Evolutionary conservation across 345 rosid genomes (phyloP).

Genomic region (Gossypium sturtianum): DNA sequence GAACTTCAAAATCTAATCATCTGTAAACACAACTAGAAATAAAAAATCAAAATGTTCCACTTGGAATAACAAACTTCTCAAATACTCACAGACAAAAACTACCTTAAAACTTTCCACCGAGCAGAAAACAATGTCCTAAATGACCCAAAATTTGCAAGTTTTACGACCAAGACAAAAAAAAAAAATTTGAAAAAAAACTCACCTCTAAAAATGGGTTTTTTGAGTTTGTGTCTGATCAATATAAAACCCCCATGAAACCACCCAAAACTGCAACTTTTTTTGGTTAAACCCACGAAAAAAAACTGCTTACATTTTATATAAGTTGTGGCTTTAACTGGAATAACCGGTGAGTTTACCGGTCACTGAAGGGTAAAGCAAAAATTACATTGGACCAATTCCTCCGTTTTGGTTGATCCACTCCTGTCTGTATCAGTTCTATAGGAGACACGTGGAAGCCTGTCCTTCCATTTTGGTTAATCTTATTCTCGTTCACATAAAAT

Average conservation of each 20-base stretch:
- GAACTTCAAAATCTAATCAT: neutral
- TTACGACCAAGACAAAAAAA: neutral
- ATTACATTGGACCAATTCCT: constrained; percentile 25
- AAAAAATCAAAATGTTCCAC: neutral
- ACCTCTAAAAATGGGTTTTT: constrained; percentile 3
- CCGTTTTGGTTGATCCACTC: constrained; percentile 23
- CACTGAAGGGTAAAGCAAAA: constrained; percentile 10
- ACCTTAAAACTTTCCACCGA: neutral
- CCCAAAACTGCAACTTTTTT: neutral
- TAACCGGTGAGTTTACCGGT: constrained; percentile 23
- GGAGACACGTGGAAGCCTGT: constrained; percentile 26
- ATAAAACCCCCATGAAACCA: constrained; percentile 23
- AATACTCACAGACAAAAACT: neutral
- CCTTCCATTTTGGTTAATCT: constrained; percentile 23
- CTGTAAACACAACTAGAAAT: neutral
- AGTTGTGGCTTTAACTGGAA: neutral
- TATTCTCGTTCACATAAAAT: constrained; percentile 19
- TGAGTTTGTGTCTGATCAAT: constrained; percentile 17
- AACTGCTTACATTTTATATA: neutral
- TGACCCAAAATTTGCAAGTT: too few relatives aligned
- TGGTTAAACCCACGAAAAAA: constrained; percentile 21
- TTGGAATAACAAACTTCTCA: neutral
- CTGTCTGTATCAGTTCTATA: constrained; percentile 10
- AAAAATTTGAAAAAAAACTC: neutral
- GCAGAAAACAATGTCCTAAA: neutral